Evolutionary conservation across 352 stramenopile genomes (phyloP).

Genomic region (Phytopythium cucurbitacearum): DNA sequence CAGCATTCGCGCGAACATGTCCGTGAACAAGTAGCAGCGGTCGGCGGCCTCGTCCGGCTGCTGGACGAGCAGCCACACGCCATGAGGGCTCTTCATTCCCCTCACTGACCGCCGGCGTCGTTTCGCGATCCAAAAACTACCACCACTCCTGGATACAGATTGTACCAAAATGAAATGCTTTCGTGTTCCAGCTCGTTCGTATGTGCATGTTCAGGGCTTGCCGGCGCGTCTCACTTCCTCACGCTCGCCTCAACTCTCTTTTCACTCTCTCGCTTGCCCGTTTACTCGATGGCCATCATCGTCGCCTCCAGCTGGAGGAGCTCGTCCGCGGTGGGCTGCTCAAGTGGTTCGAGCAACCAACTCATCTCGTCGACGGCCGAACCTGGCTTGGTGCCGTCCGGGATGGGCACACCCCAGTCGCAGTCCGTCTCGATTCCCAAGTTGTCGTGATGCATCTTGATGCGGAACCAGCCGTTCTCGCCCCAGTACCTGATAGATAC

Average conservation of each 20-base stretch:
- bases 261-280: too few species aligned
- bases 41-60: constrained; percentile 18
- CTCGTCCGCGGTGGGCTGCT: neutral
- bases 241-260: too few species aligned
- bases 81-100: too few species aligned
- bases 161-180: too few species aligned
- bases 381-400: constrained; percentile 66
- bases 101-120: too few species aligned
- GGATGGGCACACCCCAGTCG: constrained; percentile 85
- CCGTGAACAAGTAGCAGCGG: constrained; percentile 67
- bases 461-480: constrained; percentile 91
- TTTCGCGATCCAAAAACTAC: too few species aligned
- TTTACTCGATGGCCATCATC: constrained; percentile 31
- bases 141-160: too few species aligned
- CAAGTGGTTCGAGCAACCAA: constrained; percentile 3
- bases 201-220: too few species aligned
- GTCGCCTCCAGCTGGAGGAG: constrained; percentile 20
- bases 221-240: too few species aligned
- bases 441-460: constrained; percentile 89
- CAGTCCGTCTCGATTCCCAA: constrained; percentile 86
- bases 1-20: constrained; percentile 53
- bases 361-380: constrained; percentile 4
- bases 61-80: constrained; percentile 9
- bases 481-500: constrained; percentile 68
- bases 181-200: too few species aligned